phyloP scores from a whole-genome alignment of 2,329 filamentous ascomycete genomes.

The Scortechinia acanthostroma region DNA sequence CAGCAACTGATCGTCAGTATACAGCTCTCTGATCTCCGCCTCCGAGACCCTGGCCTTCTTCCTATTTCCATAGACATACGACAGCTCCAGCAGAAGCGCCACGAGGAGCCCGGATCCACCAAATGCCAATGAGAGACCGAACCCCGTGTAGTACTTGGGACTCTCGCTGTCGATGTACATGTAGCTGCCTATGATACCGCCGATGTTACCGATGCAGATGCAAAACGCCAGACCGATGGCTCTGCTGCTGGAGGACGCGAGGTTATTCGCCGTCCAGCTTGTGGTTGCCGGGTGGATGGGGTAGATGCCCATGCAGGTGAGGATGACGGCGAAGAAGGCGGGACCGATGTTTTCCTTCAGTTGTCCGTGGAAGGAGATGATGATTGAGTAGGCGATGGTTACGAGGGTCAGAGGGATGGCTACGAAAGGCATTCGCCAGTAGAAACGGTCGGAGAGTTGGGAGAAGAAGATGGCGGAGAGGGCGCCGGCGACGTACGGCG shows the following conservation, averaged over 20 bases:
- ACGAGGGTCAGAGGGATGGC: constrained; percentile 20
- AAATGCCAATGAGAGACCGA: constrained; percentile 20
- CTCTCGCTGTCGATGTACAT: constrained; percentile 24
- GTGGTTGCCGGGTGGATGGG: constrained; percentile 21
- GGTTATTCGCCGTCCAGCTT: constrained; percentile 22
- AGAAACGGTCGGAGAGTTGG: constrained; percentile 23
- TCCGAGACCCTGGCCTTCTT: constrained; percentile 13
- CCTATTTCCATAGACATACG: constrained; percentile 14
- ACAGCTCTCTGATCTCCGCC: constrained; percentile 16
- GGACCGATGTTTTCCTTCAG: constrained; percentile 27
- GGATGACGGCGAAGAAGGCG: constrained; percentile 32
- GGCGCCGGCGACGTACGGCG: constrained; percentile 24
- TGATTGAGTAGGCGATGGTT: constrained; percentile 22
- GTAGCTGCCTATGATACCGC: constrained; percentile 29
- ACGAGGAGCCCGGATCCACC: constrained; percentile 15
- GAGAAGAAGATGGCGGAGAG: constrained; percentile 19
- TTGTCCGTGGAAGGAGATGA: constrained; percentile 23
- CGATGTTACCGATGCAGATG: constrained; percentile 26
- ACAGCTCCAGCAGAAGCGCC: constrained; percentile 17
- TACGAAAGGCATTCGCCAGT: constrained; percentile 29
- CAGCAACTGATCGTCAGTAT: constrained; percentile 25
- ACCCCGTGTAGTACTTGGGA: constrained; percentile 23
- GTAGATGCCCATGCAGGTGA: constrained; percentile 20
- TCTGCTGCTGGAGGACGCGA: constrained; percentile 19
- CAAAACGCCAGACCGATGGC: constrained; percentile 26